A percentile compares a stretch with the other conserved stretches of the same genome.
Conservation (phyloP, 768 basidiomycete species). For the Tulasnella sp. region DNA sequence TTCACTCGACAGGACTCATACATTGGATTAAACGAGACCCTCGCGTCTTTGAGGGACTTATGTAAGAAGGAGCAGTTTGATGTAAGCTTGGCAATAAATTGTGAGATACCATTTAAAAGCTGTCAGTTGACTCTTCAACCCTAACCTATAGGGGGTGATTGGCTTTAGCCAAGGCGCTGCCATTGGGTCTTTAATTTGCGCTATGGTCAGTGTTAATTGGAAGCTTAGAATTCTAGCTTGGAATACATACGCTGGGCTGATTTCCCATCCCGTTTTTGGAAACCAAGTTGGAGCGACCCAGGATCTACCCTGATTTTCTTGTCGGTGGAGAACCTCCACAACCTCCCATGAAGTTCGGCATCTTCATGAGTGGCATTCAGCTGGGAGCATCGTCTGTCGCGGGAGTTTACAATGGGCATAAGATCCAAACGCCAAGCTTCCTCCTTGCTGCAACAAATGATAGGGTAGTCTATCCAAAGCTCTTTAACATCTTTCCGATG, state of each 20-base stretch:
- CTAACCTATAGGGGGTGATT: constrained; percentile 2
- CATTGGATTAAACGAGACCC: background rate
- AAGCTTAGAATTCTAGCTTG: too few relatives aligned
- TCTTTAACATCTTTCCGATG: background rate
- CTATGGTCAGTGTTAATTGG: constrained; percentile 1
- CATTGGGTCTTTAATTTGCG: constrained; percentile 2
- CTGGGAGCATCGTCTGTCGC: constrained; percentile 24
- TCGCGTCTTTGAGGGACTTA: background rate
- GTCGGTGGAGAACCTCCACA: constrained; percentile 55
- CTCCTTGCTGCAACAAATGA: constrained; percentile 70
- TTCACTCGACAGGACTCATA: background rate
- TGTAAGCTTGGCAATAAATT: background rate
- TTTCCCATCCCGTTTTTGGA: background rate
- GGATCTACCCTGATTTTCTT: constrained; percentile 47
- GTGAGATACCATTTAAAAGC: too few relatives aligned
- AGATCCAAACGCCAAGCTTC: constrained; percentile 57
- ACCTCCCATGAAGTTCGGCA: constrained; percentile 65
- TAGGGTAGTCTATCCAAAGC: constrained; percentile 43
- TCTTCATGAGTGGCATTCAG: constrained; percentile 63
- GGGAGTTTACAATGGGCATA: constrained; percentile 37
- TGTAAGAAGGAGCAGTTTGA: background rate
- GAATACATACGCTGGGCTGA: too few relatives aligned
- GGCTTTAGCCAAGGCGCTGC: constrained; percentile 11
- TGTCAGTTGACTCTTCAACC: too few relatives aligned
- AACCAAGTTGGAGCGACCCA: constrained; percentile 43